phyloP scores from a whole-genome alignment of 768 basidiomycete genomes.

The Boletus sp. region DNA sequence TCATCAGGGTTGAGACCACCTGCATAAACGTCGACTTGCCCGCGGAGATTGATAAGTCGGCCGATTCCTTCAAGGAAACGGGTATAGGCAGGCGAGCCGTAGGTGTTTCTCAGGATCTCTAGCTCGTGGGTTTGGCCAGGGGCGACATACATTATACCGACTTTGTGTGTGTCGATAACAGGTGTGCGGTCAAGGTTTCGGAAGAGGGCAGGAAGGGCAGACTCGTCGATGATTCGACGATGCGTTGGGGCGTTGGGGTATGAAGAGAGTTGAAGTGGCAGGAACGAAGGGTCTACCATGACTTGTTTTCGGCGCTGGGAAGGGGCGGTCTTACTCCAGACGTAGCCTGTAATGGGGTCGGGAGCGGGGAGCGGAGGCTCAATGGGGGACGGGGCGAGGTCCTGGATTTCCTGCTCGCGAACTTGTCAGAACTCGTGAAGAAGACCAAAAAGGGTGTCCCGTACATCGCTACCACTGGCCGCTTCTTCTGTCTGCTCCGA shows the following conservation, averaged over 20 bases:
- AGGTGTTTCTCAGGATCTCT: constrained; percentile 85
- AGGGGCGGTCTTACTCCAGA: constrained; percentile 85
- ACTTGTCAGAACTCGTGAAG: constrained; percentile 5
- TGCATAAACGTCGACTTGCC: constrained; percentile 89
- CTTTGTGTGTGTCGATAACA: constrained; percentile 96
- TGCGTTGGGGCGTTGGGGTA: constrained; percentile 48
- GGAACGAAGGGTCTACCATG: constrained; percentile 77
- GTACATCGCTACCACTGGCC: constrained; percentile 5
- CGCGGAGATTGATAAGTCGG: constrained; percentile 80
- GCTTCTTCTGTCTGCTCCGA: constrained; percentile 18
- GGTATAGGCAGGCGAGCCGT: constrained; percentile 94
- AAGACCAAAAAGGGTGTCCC: neutral
- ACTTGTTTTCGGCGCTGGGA: constrained; percentile 89
- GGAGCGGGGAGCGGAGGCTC: constrained; percentile 41
- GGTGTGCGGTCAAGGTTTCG: constrained; percentile 77
- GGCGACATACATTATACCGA: constrained; percentile 94
- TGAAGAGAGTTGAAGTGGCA: constrained; percentile 83
- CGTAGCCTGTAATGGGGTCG: constrained; percentile 78
- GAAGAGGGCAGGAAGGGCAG: constrained; percentile 57
- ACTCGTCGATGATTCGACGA: constrained; percentile 51
- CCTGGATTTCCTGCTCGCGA: constrained; percentile 22
- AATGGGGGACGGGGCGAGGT: constrained; percentile 2
- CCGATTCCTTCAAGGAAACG: constrained; percentile 91
- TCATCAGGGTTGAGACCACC: constrained; percentile 89
- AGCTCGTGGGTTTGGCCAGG: constrained; percentile 82